Base-by-base conservation (phyloP, 2,329 filamentous ascomycete species). In the Colletotrichum salicis region DNA sequence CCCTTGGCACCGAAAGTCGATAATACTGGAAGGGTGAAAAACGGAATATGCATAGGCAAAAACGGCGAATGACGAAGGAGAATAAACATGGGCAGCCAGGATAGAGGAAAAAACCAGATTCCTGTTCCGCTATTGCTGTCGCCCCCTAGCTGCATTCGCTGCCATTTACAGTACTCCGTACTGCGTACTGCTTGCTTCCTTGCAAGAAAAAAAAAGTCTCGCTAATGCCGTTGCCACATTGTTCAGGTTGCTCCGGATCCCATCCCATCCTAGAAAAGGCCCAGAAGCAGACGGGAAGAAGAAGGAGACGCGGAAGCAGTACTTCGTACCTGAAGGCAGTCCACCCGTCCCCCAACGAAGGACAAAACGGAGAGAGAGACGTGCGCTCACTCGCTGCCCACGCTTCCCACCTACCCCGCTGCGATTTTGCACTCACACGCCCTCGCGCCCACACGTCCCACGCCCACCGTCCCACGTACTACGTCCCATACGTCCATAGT, bases 211-310 rank as follows among this genome's bases (percentile, higher is more conserved):
- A 22, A 41, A 41, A 69, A 22, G 45, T 48, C 55, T 70, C 70
- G 66, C 70, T 69, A 69, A 72, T 61, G n/a, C 60, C 6, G 55
- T 70, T 56, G 69, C 69, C 69, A 71, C 64, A 29, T 19, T 63
- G 64, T 35, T 31, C 55, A 71, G 69, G 64, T 45, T 71, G 64
- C 54, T 68, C 41, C 69, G 45, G 45, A 68, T 19, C 35, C 65
- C 65, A 67, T 48, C 19, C 41, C 41, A 65, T 48, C 68, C 64
- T 58, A 71, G 68, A 59, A 63, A 71, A 63, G 62, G 45, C 56
- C 57, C 64, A 71, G 27, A 70, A 57, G 55, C 62, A 35, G 22
- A 37, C n/a, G 48, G 35, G n/a, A 48, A 41, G 31, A 12, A 29
- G 59, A 52, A 31, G 54, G 15, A 57, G 54, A 57, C 29, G 15